A percentile compares a stretch with the other conserved stretches of the same genome.
phyloP scores from a whole-genome alignment of 177 flowering plant genomes.

The Tripterygium wilfordii region DNA sequence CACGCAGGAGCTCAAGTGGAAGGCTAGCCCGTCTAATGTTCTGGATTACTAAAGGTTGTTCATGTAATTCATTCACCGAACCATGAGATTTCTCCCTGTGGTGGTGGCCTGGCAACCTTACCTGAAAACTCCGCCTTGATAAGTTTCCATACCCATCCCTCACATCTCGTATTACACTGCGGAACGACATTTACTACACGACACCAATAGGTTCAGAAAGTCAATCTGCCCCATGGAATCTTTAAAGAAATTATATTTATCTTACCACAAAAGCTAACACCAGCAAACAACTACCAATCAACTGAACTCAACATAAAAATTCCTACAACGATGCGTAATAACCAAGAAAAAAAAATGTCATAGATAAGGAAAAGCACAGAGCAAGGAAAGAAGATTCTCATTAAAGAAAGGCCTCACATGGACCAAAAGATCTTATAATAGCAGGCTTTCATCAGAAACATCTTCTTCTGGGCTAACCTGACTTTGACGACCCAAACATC shows the following conservation, averaged over 20 bases:
- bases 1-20: slow-evolving; percentile 88
- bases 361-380: slow-evolving; percentile 30
- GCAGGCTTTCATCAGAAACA: slow-evolving; percentile 25
- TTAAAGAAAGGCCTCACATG: slow-evolving; percentile 28
- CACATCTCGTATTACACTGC: slow-evolving; percentile 84
- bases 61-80: slow-evolving; percentile 64
- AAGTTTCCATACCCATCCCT: no score
- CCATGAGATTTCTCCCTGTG: slow-evolving; percentile 69
- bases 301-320: slow-evolving; percentile 11
- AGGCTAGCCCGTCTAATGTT: slow-evolving; percentile 79
- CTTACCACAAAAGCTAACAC: slow-evolving; percentile 1
- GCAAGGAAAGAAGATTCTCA: no score
- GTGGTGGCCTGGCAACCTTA: slow-evolving; percentile 61
- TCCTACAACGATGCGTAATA: slow-evolving; percentile 20
- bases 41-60: slow-evolving; percentile 49
- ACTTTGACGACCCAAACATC: not conserved
- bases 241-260: slow-evolving; percentile 15
- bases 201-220: not conserved
- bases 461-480: slow-evolving; percentile 15
- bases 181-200: slow-evolving; percentile 73
- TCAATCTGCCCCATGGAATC: slow-evolving; percentile 3
- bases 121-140: slow-evolving; percentile 80
- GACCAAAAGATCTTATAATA: slow-evolving; percentile 31
- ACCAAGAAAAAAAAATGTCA: slow-evolving; percentile 24
- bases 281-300: slow-evolving; percentile 16